Percentiles rank a stretch among this genome's conserved stretches.
Evolutionary conservation across 2,329 filamentous ascomycete species (phyloP).

Genomic region (Cladophialophora yegresii): DNA sequence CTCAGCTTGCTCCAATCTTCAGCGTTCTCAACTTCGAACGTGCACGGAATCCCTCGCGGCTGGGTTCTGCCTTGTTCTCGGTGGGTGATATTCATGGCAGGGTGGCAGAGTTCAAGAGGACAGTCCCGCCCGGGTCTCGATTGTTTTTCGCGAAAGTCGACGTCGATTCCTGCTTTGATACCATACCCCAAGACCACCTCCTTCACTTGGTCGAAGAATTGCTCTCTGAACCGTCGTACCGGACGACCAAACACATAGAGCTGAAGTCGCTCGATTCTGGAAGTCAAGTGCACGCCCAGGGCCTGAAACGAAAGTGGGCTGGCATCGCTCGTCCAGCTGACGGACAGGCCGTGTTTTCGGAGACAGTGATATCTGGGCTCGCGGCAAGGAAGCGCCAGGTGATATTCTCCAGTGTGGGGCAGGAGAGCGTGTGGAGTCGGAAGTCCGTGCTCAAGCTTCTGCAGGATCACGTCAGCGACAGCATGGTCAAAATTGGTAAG

Average conservation of each 20-base stretch:
- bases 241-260: slow-evolving; percentile 72
- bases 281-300: not conserved
- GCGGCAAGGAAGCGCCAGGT: slow-evolving; percentile 58
- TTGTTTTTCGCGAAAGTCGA: slow-evolving; percentile 93
- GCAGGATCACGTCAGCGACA: slow-evolving; percentile 75
- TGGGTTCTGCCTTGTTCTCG: slow-evolving; percentile 82
- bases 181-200: slow-evolving; percentile 79
- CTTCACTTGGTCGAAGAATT: slow-evolving; percentile 64
- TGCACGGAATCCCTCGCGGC: slow-evolving; percentile 55
- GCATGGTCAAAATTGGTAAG: slow-evolving; percentile 85
- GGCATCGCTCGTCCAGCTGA: slow-evolving; percentile 31
- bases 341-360: slow-evolving; percentile 20
- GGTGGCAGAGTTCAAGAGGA: slow-evolving; percentile 68
- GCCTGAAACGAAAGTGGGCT: slow-evolving; percentile 31
- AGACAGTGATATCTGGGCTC: slow-evolving; percentile 29
- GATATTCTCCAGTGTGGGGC: slow-evolving; percentile 72
- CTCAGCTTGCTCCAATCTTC: slow-evolving; percentile 70
- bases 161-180: slow-evolving; percentile 90
- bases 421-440: slow-evolving; percentile 59
- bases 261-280: slow-evolving; percentile 19
- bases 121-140: slow-evolving; percentile 44
- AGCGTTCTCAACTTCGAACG: slow-evolving; percentile 78
- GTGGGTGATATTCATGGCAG: slow-evolving; percentile 76
- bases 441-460: slow-evolving; percentile 69
- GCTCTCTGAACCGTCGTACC: slow-evolving; percentile 65